Evolutionary conservation across 2,329 filamentous ascomycete genomes (phyloP).

Genomic region (Triangularia setosa): DNA sequence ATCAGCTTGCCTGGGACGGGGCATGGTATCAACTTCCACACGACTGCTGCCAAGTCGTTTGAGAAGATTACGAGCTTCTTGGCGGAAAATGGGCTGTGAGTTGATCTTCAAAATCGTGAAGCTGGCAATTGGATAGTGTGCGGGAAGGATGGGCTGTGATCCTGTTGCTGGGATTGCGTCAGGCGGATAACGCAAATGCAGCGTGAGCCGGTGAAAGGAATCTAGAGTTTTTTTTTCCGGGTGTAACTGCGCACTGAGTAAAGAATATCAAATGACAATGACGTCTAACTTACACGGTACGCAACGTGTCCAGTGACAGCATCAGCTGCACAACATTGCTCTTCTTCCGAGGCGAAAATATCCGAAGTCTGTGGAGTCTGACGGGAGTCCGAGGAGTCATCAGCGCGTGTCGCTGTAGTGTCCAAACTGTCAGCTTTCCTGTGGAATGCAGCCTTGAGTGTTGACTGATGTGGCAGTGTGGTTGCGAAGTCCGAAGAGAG

Average conservation of each 20-base stretch:
- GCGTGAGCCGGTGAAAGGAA: neutral
- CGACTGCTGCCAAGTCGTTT: slow-evolving; percentile 14
- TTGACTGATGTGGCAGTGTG: neutral
- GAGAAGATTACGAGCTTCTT: slow-evolving; percentile 17
- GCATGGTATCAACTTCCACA: slow-evolving; percentile 18
- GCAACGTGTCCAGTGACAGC: neutral
- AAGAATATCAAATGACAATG: neutral
- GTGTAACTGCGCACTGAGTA: too few species aligned
- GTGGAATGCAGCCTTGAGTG: neutral
- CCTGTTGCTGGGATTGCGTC: too few species aligned
- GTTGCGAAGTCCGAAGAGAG: neutral
- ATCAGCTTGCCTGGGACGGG: slow-evolving; percentile 15
- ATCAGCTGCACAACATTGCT: neutral
- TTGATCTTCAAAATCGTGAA: neutral
- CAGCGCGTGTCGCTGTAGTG: neutral
- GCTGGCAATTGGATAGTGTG: neutral
- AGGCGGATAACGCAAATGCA: neutral
- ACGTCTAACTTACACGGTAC: neutral
- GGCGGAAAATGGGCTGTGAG: slow-evolving; percentile 10
- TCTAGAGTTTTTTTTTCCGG: too few species aligned
- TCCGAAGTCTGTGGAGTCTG: neutral
- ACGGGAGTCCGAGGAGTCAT: neutral
- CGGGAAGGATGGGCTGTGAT: too few species aligned
- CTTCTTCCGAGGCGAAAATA: neutral
- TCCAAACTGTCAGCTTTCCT: too few species aligned